A percentile compares a stretch with the other conserved stretches of the same genome.
Conservation (phyloP, 257 asterid genomes). For the Perilla frutescens region DNA sequence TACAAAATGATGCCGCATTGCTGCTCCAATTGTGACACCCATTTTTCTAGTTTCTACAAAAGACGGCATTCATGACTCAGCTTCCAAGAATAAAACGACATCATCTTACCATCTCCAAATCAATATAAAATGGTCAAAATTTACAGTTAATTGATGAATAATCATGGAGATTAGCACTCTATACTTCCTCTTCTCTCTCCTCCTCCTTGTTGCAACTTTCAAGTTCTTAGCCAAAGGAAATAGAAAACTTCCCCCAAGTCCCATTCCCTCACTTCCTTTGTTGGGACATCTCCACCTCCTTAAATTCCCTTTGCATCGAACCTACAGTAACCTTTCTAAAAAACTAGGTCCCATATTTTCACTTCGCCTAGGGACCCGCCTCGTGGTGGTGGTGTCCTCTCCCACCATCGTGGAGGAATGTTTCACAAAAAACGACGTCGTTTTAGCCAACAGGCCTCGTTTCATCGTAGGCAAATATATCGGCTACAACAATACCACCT, state of each 20-base stretch:
- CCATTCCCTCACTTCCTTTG: constrained; percentile 39
- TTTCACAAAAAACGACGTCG: constrained; percentile 51
- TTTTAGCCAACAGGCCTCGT: constrained; percentile 49
- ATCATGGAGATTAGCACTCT: constrained; percentile 23
- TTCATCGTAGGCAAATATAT: constrained; percentile 46
- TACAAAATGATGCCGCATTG: too few species aligned
- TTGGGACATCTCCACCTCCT: constrained; percentile 62
- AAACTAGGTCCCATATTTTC: constrained; percentile 54
- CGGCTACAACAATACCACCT: constrained; percentile 51
- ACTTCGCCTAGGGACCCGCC: constrained; percentile 53
- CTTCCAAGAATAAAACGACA: too few species aligned
- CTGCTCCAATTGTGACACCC: too few species aligned
- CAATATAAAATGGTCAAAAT: too few species aligned
- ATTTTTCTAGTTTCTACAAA: too few species aligned
- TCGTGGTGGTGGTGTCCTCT: constrained; percentile 49
- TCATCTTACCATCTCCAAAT: too few species aligned
- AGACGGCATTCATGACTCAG: too few species aligned
- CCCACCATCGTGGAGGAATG: constrained; percentile 46
- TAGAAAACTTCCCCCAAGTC: constrained; percentile 44
- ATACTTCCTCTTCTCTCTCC: constrained; percentile 20
- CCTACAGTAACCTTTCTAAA: constrained; percentile 40
- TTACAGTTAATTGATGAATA: too few species aligned
- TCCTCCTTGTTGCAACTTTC: constrained; percentile 9
- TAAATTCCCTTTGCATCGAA: constrained; percentile 56
- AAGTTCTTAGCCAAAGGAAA: constrained; percentile 12